These are phyloP conservation scores for Athelia sp. DNA, from an alignment of 1,284 basidiomycete genomes.

Conservation along the genomic window DNA sequence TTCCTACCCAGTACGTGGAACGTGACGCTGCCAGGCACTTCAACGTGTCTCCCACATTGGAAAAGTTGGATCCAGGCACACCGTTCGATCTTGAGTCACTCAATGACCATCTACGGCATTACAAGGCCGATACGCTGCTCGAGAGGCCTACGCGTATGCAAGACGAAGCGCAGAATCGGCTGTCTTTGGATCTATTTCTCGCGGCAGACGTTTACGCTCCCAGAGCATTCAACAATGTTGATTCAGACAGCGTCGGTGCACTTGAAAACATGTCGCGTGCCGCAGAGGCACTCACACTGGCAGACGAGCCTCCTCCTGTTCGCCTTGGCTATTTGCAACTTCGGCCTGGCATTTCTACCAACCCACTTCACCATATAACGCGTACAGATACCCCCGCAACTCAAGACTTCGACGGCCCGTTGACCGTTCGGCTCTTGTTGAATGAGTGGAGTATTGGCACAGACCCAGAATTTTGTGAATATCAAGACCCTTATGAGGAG, in stretches of 20 bases:
- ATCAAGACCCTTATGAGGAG: constrained; percentile 49
- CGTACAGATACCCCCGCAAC: constrained; percentile 13
- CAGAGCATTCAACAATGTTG: constrained; percentile 29
- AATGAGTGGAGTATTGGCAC: constrained; percentile 60
- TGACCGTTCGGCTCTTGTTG: constrained; percentile 57
- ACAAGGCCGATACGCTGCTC: constrained; percentile 35
- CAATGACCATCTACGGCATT: constrained; percentile 32
- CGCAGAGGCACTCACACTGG: constrained; percentile 51
- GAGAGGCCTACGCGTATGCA: constrained; percentile 39
- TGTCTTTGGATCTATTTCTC: constrained; percentile 58
- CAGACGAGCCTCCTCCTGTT: constrained; percentile 46
- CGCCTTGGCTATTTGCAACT: constrained; percentile 61
- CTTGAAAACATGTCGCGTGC: constrained; percentile 42
- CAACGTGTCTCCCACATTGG: constrained; percentile 35
- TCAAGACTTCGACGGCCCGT: constrained; percentile 26
- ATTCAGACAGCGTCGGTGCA: constrained; percentile 21
- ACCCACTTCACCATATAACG: not conserved
- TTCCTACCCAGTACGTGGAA: constrained; percentile 36
- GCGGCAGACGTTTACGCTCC: constrained; percentile 53
- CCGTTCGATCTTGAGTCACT: constrained; percentile 27
- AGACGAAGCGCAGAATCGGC: constrained; percentile 49
- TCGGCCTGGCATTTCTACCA: constrained; percentile 18
- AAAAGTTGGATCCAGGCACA: constrained; percentile 34
- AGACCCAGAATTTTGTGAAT: constrained; percentile 45
- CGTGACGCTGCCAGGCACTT: not conserved